Evolutionary conservation across 805 yeast genomes (phyloP).

Genomic region (Phaffomyces opuntiae): DNA sequence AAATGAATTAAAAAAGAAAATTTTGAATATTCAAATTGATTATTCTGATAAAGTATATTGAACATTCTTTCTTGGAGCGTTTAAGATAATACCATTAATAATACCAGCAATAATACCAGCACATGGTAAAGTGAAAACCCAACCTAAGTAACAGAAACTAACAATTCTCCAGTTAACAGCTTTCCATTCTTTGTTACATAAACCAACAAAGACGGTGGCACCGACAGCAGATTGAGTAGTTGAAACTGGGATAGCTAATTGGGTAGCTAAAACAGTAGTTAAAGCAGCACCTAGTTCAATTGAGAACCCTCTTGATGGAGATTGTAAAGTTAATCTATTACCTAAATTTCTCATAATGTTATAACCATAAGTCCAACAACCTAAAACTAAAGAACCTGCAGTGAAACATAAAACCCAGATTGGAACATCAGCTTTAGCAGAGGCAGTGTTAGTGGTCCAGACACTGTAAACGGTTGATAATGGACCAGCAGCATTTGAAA

Average conservation of each 20-base stretch:
- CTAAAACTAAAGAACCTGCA: constrained; percentile 60
- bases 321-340: constrained; percentile 65
- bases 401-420: constrained; percentile 65
- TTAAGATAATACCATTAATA: constrained; percentile 52
- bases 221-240: constrained; percentile 79
- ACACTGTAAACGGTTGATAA: constrained; percentile 55
- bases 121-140: constrained; percentile 66
- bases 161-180: constrained; percentile 78
- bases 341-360: constrained; percentile 65
- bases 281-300: constrained; percentile 75
- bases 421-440: constrained; percentile 50
- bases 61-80: constrained; percentile 49
- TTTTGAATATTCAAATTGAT: neutral
- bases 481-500: constrained; percentile 75
- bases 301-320: constrained; percentile 73
- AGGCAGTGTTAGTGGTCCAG: constrained; percentile 46
- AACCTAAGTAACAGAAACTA: constrained; percentile 61
- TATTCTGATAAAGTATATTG: constrained; percentile 16
- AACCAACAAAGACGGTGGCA: constrained; percentile 69
- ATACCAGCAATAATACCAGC: constrained; percentile 71
- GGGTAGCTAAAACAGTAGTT: constrained; percentile 70
- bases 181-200: constrained; percentile 56
- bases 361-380: constrained; percentile 68
- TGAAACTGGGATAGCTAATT: constrained; percentile 63
- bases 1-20: neutral